Evolutionary conservation across 805 yeast genomes (phyloP).

Genomic region (Ogataea pignaliae): DNA sequence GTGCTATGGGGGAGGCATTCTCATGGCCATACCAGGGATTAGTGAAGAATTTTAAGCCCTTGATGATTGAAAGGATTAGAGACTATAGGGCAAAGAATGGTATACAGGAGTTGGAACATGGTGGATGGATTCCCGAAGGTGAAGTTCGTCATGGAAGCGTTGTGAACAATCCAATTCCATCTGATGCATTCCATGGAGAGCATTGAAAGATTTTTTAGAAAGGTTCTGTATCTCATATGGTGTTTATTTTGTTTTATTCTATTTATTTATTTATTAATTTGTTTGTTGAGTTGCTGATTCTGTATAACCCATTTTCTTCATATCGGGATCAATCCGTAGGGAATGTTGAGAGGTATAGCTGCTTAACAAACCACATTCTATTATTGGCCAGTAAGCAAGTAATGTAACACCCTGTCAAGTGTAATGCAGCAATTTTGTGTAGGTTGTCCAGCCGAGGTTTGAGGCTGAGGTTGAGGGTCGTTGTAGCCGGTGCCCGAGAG

Average conservation of each 20-base stretch:
- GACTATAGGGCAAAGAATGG: conserved; percentile 50
- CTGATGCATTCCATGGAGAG: conserved; percentile 31
- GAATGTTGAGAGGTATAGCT: too few species aligned
- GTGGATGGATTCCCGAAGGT: conserved; percentile 75
- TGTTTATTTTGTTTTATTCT: conserved; percentile 1
- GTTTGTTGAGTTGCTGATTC: neutral
- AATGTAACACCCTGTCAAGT: too few species aligned
- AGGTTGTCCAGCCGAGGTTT: too few species aligned
- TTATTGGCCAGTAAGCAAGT: too few species aligned
- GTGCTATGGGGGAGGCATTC: conserved; percentile 91
- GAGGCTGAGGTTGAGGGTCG: too few species aligned
- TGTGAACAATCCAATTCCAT: conserved; percentile 54
- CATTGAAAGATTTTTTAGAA: conserved; percentile 8
- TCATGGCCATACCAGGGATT: conserved; percentile 93
- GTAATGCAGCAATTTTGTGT: too few species aligned
- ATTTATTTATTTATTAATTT: conserved; percentile 6
- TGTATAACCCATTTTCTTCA: neutral
- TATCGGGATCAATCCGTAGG: too few species aligned
- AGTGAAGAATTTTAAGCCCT: conserved; percentile 79
- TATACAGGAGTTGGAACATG: conserved; percentile 39
- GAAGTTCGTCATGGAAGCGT: conserved; percentile 60
- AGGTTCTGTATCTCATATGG: neutral
- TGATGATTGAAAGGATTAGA: conserved; percentile 70
- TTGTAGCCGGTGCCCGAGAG: too few species aligned
- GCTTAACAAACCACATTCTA: too few species aligned